Percentiles rank a stretch among this genome's conserved stretches.
Evolutionary conservation across 805 yeast species (phyloP).

Genomic region (Lachancea dasiensis): DNA sequence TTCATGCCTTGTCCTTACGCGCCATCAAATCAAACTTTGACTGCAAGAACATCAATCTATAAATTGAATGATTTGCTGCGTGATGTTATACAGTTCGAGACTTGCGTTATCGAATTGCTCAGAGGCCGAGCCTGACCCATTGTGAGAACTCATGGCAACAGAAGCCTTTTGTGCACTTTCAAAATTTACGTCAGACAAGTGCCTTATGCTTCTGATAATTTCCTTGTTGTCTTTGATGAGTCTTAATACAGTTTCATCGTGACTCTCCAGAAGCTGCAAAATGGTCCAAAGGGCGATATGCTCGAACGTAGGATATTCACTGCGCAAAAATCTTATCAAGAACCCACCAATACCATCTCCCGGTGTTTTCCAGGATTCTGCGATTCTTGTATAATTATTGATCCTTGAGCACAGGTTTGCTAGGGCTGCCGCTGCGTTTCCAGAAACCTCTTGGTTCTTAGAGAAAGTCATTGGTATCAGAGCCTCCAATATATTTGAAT

Average conservation of each 20-base stretch:
- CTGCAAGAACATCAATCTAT: slow-evolving; percentile 10
- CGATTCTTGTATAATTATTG: slow-evolving; percentile 70
- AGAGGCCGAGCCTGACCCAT: slow-evolving; percentile 23
- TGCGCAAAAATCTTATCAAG: slow-evolving; percentile 68
- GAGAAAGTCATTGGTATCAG: slow-evolving; percentile 87
- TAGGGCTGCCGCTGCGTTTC: slow-evolving; percentile 96
- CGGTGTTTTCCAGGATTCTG: slow-evolving; percentile 72
- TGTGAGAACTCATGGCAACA: slow-evolving; percentile 18
- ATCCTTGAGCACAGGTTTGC: slow-evolving; percentile 94
- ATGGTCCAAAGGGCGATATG: slow-evolving; percentile 98
- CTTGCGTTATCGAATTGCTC: slow-evolving; percentile 56
- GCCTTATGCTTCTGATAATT: slow-evolving; percentile 49
- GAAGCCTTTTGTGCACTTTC: slow-evolving; percentile 12
- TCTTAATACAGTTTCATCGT: slow-evolving; percentile 53
- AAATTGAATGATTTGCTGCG: slow-evolving; percentile 59
- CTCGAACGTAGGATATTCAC: slow-evolving; percentile 89
- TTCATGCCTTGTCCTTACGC: too few species aligned
- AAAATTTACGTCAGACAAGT: slow-evolving; percentile 35
- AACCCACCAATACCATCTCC: slow-evolving; percentile 84
- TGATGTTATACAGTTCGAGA: slow-evolving; percentile 56
- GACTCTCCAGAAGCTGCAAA: slow-evolving; percentile 84
- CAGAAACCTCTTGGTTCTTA: slow-evolving; percentile 89
- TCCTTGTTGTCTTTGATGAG: slow-evolving; percentile 51
- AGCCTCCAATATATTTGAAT: slow-evolving; percentile 79
- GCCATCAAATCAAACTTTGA: neutral